Evolutionary conservation across 169 alveolate genomes (phyloP).

Genomic region (Plasmodium sp.): DNA sequence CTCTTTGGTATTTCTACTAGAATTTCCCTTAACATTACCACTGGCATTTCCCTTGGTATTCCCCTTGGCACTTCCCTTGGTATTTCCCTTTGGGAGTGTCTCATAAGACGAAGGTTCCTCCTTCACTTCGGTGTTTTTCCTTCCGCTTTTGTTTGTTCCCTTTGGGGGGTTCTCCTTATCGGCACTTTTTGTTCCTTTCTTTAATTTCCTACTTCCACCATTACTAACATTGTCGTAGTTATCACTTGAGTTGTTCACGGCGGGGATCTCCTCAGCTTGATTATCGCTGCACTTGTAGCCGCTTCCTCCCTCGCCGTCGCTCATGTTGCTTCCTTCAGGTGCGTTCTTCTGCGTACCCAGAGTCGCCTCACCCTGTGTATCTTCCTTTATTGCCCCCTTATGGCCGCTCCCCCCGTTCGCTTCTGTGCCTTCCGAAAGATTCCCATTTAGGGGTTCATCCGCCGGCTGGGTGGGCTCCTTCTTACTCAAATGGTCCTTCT

Average conservation of each 20-base stretch:
- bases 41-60: neutral
- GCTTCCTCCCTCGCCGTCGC: neutral
- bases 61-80: neutral
- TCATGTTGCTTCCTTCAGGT: neutral
- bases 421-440: neutral
- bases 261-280: neutral
- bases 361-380: neutral
- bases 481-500: neutral
- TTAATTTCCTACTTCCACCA: neutral
- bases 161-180: neutral
- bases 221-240: neutral
- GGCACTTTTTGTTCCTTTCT: neutral
- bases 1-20: neutral
- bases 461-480: neutral
- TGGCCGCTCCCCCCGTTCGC: neutral
- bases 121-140: neutral
- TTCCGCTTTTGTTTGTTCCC: neutral
- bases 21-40: neutral
- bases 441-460: neutral
- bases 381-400: neutral
- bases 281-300: neutral
- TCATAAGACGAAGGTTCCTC: neutral
- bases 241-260: neutral
- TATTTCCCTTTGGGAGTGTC: neutral
- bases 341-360: neutral